Percentiles rank a stretch among this genome's conserved stretches.
Conservation (phyloP, 768 basidiomycete species). For the Rhizopogon rudus region DNA sequence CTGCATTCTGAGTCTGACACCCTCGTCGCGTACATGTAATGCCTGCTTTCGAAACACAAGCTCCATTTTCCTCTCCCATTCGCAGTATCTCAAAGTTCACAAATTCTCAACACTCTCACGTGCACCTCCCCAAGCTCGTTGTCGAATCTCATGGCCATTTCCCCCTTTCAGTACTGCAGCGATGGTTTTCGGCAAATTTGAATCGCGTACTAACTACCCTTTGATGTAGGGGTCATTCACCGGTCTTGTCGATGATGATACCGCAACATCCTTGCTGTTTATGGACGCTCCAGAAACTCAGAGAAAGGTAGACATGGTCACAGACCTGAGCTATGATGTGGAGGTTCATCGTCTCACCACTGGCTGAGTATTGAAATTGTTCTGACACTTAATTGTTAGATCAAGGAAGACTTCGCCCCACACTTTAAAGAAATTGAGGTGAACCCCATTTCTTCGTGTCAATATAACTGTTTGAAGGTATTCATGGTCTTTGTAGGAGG, state of each 20-base stretch:
- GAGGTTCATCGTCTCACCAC: slow-evolving; percentile 24
- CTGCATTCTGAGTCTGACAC: neutral
- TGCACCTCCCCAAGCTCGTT: slow-evolving; percentile 1
- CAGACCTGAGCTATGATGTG: slow-evolving; percentile 37
- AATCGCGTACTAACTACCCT: neutral
- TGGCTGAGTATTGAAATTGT: neutral
- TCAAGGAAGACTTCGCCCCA: slow-evolving; percentile 37
- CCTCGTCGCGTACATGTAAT: neutral
- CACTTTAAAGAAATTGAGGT: slow-evolving; percentile 50
- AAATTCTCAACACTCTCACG: neutral
- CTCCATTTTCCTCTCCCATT: neutral
- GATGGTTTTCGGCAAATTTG: neutral
- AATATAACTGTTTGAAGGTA: neutral
- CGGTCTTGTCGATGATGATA: slow-evolving; percentile 24
- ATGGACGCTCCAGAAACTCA: neutral
- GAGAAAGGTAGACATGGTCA: neutral
- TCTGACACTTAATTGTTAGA: neutral
- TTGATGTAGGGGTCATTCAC: slow-evolving; percentile 27
- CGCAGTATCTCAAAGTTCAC: neutral
- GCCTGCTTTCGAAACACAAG: neutral
- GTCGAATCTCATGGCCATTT: slow-evolving; percentile 14
- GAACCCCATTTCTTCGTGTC: slow-evolving; percentile 6
- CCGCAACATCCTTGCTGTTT: slow-evolving; percentile 3
- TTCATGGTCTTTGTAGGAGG: slow-evolving; percentile 31
- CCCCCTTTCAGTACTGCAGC: slow-evolving; percentile 20